Base-by-base conservation (phyloP, 2,329 filamentous ascomycete genomes). In the Pseudogymnoascus sp. region DNA sequence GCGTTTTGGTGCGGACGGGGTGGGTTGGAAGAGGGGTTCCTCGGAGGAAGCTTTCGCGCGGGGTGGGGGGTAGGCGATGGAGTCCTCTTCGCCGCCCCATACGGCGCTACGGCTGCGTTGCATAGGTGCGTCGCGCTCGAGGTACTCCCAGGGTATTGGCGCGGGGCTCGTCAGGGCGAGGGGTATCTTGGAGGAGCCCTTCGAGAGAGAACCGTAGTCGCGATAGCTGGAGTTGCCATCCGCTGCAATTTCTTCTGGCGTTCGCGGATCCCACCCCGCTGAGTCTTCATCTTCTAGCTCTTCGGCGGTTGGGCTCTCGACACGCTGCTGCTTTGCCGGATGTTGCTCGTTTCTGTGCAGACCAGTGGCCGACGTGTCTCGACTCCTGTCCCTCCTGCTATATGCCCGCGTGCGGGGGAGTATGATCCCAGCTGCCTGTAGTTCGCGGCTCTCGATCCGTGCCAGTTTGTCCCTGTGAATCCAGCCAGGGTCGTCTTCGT, bases 381-480 rank as follows among this genome's bases (percentile, higher is more conserved):
- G 66, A 71, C 72, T 81, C 67, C 76, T 82, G 64, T 78, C 79
- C 66, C 74, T 75, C 67, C 79, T 78, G 76, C 84, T 82, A 61
- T 81, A 76, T 61, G 84, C 77, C 67, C 84, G 77, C 34, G 82
- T 71, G 69, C 79, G 77, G 66, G 86, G 80, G 65, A 88, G 72
- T 60, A 83, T 79, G 69, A 93, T 86, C 31, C 90, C 90, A 5
- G 89, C 89, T 64, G 89, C 89, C 73, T 91, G 88, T 66, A 95
- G 81, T 75, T 95, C 90, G 71, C 87, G 83, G 69, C 80, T 93
- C 76, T 95, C 90, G 69, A 93, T 95, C 72, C 84, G 85, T 62
- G 89, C 90, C 66, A 95, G 77, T 76, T 93, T 93, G 76, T 95
- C 90, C 63, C 90, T 81, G 72, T 95, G 90, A 69, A 95, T 93